These are phyloP conservation scores for Naganishia randhawae DNA, from an alignment of 768 basidiomycete genomes.

Conservation along the genomic window DNA sequence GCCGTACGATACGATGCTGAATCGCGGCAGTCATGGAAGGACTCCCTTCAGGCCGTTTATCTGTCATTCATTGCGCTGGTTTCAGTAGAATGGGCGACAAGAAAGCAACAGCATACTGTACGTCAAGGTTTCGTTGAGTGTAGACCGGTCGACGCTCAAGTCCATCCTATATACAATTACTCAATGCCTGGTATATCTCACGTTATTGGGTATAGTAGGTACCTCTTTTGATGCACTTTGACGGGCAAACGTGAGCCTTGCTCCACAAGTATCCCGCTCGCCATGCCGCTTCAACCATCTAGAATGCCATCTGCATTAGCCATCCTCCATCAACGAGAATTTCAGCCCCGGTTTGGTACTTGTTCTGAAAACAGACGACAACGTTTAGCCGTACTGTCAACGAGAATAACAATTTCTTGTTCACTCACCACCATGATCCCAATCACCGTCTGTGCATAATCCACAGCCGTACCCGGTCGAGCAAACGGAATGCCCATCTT, in stretches of 20 bases:
- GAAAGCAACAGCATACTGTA: no score
- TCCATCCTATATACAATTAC: background rate
- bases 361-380: constrained; percentile 33
- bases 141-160: no score
- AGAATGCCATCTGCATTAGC: constrained; percentile 34
- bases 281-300: background rate
- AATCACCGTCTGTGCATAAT: constrained; percentile 44
- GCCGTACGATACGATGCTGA: no score
- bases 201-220: background rate
- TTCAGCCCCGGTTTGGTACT: constrained; percentile 45
- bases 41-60: no score
- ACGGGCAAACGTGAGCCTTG: no score
- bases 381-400: background rate
- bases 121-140: no score
- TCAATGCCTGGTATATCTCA: background rate
- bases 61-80: no score
- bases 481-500: constrained; percentile 44
- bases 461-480: constrained; percentile 40
- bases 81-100: no score
- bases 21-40: no score
- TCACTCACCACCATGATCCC: constrained; percentile 37
- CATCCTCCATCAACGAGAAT: constrained; percentile 47
- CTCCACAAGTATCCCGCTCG: background rate
- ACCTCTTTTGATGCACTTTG: background rate
- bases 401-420: background rate